Evolutionary conservation across 345 rosid genomes (phyloP), one percentile per base, ranked within the genome.

Genomic region (Brassica napus): DNA sequence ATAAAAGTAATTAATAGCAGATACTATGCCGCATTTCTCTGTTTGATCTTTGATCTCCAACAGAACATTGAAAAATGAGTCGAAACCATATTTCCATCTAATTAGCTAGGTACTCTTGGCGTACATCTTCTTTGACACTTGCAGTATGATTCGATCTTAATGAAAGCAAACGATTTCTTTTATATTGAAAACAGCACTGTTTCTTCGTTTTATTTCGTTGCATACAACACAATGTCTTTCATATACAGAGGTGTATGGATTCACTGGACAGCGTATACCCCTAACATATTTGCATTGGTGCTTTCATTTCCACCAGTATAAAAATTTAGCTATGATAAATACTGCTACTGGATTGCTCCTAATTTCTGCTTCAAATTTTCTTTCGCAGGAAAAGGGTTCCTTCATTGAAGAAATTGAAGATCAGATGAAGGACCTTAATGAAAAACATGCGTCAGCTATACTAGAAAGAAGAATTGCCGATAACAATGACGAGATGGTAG

Each of bases 361-460:
- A 8, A 75, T 70, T 18, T 30, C 23, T 69, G 59, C 35, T 49
- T 37, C 49, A 44, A 52, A 37, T 18, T 80, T 64, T 75, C 15
- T 58, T 24, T 83, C 68, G 57, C 89, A 95, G 99, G 77, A 88
- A 76, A 95, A 91, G 81, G 98, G 97, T 71, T 89, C 96, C 63
- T 86, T 81, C 60, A 90, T 95, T 52, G 99, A 95, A 82, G 97
- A 90, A 85, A 85, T 93, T 58, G 99, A 95, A 77, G 94, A 85
- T 64, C 93, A 86, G 62, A 90, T 93, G 91, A 95, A 90, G 81
- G 89, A 89, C 70, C 91, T 92, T 72, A 86, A 90, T 77, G 88
- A 89, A 79, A 87, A 87, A 60, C 97, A 89, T 52, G 97, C 98
- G 44, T 84, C 86, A 16, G 81, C 96, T 78, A 49, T 84, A 60